Base-by-base conservation (phyloP, 139 green algal species). In the Spirogloea muscicola region DNA sequence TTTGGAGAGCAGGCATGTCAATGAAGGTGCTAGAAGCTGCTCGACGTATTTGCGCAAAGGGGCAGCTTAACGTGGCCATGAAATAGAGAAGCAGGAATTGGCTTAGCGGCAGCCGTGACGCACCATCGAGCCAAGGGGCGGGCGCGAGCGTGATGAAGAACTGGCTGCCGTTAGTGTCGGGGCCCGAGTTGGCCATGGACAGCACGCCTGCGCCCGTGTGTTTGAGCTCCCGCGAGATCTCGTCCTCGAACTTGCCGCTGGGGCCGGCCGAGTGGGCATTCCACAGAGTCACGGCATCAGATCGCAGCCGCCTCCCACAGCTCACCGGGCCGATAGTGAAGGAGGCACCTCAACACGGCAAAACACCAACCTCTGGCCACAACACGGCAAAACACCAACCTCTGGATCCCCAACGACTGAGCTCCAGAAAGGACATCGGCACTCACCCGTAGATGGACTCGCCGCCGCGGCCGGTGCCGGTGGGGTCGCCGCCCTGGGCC, bases 171-270 rank as follows among this genome's bases (percentile, higher is more conserved):
- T 92, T 92, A 52, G 87, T 91, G 60, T 86, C 84, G 33, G 83
- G 81, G 3, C 83, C 83, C 2, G 81, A 46, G 70, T 87, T 88
- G 59, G 83, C 83, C 83, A 88, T 88, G 34, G 80, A 83, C 9
- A 84, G 71, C 1, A 86, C 58, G 33, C 79, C 79, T 2, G 81
- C 63, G 9, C 70, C 87, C n/a, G 76, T 86, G 85, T 96, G 91
- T 68, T 87, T 92, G 16, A 92, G 74, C 42, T 82, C 64, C 1
- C 13, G 74, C 2, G 84, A 87, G 21, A 96, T 88, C 76, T 96
- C 92, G 65, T 94, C 93, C 81, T 95, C 89, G 71, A 97, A 97
- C 70, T 87, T 88, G 18, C 49, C 69, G 33, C 73, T 81, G 73
- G 3, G n/a, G n/a, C n/a, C n/a, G n/a, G n/a, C n/a, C n/a, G n/a